These are phyloP conservation scores for Fusarium concolor DNA, from an alignment of 2,329 filamentous ascomycete species.

Conservation along the genomic window DNA sequence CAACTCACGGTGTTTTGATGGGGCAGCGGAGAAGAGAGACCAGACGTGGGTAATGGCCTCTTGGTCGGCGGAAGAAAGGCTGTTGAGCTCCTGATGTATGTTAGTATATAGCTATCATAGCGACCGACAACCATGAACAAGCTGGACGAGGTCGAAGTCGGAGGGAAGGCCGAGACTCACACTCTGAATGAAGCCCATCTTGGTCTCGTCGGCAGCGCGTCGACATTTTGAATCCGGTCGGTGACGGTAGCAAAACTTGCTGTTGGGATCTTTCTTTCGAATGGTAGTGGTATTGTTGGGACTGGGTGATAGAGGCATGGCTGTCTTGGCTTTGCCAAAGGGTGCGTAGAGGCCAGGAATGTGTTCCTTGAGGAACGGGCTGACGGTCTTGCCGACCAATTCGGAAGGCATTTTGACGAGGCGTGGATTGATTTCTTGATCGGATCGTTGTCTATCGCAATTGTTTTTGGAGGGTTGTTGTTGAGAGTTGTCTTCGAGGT, in stretches of 20 bases:
- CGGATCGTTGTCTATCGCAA: constrained; percentile 63
- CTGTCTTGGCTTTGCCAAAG: constrained; percentile 67
- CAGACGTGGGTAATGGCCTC: constrained; percentile 97
- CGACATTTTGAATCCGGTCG: constrained; percentile 93
- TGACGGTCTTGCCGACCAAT: constrained; percentile 81
- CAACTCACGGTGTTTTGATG: constrained; percentile 90
- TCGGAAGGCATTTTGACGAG: constrained; percentile 71
- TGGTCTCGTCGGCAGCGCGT: constrained; percentile 90
- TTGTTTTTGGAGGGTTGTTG: constrained; percentile 55
- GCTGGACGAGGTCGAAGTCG: background rate
- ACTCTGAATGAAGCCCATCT: constrained; percentile 94
- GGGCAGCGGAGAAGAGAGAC: constrained; percentile 96
- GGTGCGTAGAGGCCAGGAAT: constrained; percentile 91
- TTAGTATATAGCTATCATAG: constrained; percentile 3
- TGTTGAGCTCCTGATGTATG: constrained; percentile 76
- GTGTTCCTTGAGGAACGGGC: constrained; percentile 89
- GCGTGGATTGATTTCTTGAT: constrained; percentile 62
- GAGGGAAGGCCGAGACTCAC: constrained; percentile 60
- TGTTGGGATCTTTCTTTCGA: constrained; percentile 72
- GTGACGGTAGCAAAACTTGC: constrained; percentile 96
- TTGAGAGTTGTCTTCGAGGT: constrained; percentile 25
- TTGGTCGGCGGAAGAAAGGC: constrained; percentile 84
- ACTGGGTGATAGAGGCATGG: constrained; percentile 25
- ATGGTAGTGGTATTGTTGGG: constrained; percentile 40
- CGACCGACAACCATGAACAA: background rate